Percentiles rank a stretch among this genome's conserved stretches.
Evolutionary conservation across 139 green algal genomes (phyloP).

Genomic region (Bryopsis sp.): DNA sequence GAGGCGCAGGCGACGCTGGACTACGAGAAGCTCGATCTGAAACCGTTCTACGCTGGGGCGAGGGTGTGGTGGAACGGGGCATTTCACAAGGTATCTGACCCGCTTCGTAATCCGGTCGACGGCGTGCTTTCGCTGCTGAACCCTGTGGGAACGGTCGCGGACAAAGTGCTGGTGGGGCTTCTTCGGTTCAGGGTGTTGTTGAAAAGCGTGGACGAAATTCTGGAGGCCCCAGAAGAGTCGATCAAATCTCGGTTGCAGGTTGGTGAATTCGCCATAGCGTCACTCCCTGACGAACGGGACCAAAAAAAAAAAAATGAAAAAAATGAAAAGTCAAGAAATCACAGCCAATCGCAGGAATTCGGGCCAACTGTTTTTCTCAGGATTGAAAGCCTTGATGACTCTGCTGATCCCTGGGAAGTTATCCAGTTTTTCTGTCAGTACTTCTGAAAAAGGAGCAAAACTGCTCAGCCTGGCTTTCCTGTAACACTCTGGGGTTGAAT

Average conservation of each 20-base stretch:
- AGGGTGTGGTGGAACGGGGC: slow-evolving; percentile 49
- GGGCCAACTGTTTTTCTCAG: no score
- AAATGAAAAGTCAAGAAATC: no score
- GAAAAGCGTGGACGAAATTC: slow-evolving; percentile 46
- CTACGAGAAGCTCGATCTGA: slow-evolving; percentile 72
- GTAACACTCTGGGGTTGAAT: no score
- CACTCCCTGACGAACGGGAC: not conserved
- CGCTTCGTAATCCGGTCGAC: slow-evolving; percentile 41
- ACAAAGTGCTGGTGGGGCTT: slow-evolving; percentile 81
- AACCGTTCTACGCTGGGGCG: slow-evolving; percentile 88
- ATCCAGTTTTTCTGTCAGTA: no score
- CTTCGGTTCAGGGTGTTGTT: slow-evolving; percentile 59
- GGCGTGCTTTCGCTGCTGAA: slow-evolving; percentile 68
- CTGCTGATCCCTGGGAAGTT: no score
- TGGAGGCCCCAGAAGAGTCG: slow-evolving; percentile 58
- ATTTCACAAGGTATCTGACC: slow-evolving; percentile 46
- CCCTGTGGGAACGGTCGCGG: slow-evolving; percentile 60
- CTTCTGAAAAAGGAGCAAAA: no score
- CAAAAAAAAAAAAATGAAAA: no score
- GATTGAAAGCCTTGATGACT: no score
- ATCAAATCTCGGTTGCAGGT: slow-evolving; percentile 51
- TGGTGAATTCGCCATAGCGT: not conserved
- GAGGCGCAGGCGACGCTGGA: slow-evolving; percentile 57
- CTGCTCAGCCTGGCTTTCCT: no score
- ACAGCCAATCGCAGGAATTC: no score